Conservation (phyloP, 371 early-diverging fungal genomes). For the Mucor circinelloides region DNA sequence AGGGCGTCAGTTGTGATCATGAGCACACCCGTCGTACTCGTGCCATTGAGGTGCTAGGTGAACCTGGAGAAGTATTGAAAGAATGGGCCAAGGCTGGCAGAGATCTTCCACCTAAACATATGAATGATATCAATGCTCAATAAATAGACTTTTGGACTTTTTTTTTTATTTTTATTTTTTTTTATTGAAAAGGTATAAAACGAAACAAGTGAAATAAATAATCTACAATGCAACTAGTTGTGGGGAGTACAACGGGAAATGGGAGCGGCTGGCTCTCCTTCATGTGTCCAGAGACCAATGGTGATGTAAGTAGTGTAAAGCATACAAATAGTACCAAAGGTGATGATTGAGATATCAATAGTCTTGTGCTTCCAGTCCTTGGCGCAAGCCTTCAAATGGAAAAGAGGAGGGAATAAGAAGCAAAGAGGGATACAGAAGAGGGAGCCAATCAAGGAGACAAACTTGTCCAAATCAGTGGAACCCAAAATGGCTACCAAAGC, state of each 20-base stretch:
- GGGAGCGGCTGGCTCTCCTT: slow-evolving; percentile 32
- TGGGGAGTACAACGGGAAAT: slow-evolving; percentile 29
- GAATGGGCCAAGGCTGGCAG: slow-evolving; percentile 47
- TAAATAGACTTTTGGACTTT: not conserved
- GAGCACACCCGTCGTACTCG: slow-evolving; percentile 40
- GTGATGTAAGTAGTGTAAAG: slow-evolving; percentile 79
- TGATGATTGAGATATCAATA: slow-evolving; percentile 63
- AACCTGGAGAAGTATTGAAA: slow-evolving; percentile 49
- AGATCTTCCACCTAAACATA: slow-evolving; percentile 33
- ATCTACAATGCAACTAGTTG: not conserved
- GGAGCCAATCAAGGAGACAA: slow-evolving; percentile 87
- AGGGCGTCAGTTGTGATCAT: slow-evolving; percentile 45
- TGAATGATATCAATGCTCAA: not conserved
- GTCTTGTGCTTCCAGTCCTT: slow-evolving; percentile 36
- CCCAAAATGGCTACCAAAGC: slow-evolving; percentile 76
- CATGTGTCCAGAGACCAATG: slow-evolving; percentile 61
- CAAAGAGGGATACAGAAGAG: slow-evolving; percentile 74
- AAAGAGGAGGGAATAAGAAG: slow-evolving; percentile 81
- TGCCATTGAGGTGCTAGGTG: slow-evolving; percentile 46
- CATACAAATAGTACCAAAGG: slow-evolving; percentile 76
- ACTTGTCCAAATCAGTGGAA: slow-evolving; percentile 75
- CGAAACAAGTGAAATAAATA: not conserved
- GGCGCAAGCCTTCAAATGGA: slow-evolving; percentile 73
- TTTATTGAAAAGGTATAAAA: not conserved
- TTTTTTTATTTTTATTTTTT: not conserved